Evolutionary conservation across 495 filamentous ascomycete genomes (phyloP), one percentile per base, ranked within the genome.

Genomic region (Penicillium taxi): DNA sequence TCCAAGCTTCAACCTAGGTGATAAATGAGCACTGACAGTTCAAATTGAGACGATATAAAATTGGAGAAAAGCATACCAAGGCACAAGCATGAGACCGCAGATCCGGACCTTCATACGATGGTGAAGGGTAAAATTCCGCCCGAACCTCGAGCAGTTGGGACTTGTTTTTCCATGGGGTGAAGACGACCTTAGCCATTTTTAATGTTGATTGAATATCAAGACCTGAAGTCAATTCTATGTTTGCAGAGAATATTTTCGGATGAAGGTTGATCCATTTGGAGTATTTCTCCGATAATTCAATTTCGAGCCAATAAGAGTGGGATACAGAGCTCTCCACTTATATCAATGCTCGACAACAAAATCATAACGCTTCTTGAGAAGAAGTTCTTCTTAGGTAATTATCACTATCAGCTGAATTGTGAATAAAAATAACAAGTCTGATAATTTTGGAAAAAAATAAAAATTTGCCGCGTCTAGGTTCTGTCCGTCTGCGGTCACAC

Each of bases 161-260:
- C 15, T 67, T 69, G 45, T 72, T 58, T 42, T 84, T 80, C 86
- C 86, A 93, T 21, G 86, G 82, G 20, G 83, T 89, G 58, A 84
- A 77, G 13, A 82, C 69, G 53, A 86, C 82, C 54, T 80, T 80
- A 3, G 82, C 73, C 83, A 86, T 86, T 38, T 21, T 50, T 3
- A n/a, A 17, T 3, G n/a, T 11, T 14, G 9, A 1, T 30, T 35
- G 12, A 2, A 14, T 1, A n/a, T 35, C 7, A 2, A 35, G 11
- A 20, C 21, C 19, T 20, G 19, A 16, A 16, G 21, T 9, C 33
- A 26, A 37, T 31, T 32, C 37, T 28, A 33, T 18, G 15, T 4
- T 15, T 14, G 18, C 23, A 37, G 5, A 21, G 33, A 38, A 44
- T 37, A 38, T 42, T 39, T 31, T 38, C 45, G 45, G 45, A 16